phyloP scores from a whole-genome alignment of 2,329 filamentous ascomycete genomes.

The Fusarium sp. region DNA sequence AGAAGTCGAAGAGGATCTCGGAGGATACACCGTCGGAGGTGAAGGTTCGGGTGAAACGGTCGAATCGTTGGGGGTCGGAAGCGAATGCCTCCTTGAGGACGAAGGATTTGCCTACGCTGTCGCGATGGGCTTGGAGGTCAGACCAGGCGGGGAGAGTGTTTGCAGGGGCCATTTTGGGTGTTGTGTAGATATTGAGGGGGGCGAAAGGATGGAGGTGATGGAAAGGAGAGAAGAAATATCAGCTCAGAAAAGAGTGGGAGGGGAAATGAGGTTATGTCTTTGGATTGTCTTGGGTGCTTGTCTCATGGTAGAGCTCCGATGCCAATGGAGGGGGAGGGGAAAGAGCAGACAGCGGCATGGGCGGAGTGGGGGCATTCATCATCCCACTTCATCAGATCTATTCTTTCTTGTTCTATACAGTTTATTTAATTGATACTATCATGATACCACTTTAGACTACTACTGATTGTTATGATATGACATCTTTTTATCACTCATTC shows the following conservation, averaged over 20 bases:
- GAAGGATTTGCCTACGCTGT: slow-evolving; percentile 86
- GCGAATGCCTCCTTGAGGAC: slow-evolving; percentile 94
- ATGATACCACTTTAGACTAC: slow-evolving; percentile 22
- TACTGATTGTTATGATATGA: neutral
- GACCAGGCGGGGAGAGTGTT: slow-evolving; percentile 89
- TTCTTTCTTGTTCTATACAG: slow-evolving; percentile 1
- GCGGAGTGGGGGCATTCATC: slow-evolving; percentile 39
- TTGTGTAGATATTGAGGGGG: neutral
- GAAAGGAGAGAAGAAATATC: neutral
- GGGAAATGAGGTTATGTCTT: slow-evolving; percentile 32
- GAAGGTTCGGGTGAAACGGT: slow-evolving; percentile 90
- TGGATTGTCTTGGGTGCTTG: slow-evolving; percentile 17
- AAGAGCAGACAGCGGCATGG: slow-evolving; percentile 17
- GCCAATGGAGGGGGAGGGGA: slow-evolving; percentile 31
- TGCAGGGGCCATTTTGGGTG: slow-evolving; percentile 76
- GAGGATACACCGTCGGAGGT: slow-evolving; percentile 82
- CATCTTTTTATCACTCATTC: neutral
- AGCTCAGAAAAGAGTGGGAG: slow-evolving; percentile 20
- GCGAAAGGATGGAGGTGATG: neutral
- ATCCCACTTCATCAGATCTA: slow-evolving; percentile 34
- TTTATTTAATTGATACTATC: slow-evolving; percentile 16
- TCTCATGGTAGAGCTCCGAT: neutral
- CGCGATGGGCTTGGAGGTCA: slow-evolving; percentile 90
- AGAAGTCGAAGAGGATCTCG: slow-evolving; percentile 97
- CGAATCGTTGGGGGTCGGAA: slow-evolving; percentile 87